A percentile compares a stretch with the other conserved stretches of the same genome.
Conservation (phyloP, 352 stramenopile species). For the Phytophthora sansomeana region DNA sequence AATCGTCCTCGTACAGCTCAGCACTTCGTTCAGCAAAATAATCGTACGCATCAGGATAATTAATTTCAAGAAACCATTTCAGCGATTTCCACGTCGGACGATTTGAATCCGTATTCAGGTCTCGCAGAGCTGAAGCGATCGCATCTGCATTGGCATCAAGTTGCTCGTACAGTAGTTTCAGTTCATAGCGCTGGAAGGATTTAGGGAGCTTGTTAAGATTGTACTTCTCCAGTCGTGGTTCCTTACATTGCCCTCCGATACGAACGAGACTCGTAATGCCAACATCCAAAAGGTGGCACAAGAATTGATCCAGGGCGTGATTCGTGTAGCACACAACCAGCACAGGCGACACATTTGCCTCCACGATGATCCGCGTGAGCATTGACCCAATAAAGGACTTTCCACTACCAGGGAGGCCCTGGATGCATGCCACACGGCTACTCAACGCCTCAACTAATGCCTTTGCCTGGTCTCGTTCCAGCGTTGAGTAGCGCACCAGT, state of each 20-base stretch:
- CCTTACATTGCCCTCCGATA: conserved; percentile 81
- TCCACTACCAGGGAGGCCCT: conserved; percentile 82
- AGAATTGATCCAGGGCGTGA: conserved; percentile 91
- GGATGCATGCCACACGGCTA: conserved; percentile 76
- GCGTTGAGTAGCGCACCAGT: conserved; percentile 39
- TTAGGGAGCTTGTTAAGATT: conserved; percentile 44
- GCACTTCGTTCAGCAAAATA: conserved; percentile 36
- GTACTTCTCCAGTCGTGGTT: conserved; percentile 45
- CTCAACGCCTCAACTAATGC: conserved; percentile 74
- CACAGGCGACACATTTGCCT: conserved; percentile 55
- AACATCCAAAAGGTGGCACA: conserved; percentile 79
- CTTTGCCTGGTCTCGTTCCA: conserved; percentile 70
- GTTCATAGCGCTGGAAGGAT: conserved; percentile 32
- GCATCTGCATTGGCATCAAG: conserved; percentile 40
- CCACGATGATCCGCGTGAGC: conserved; percentile 74
- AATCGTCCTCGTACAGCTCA: conserved; percentile 37
- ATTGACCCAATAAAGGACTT: conserved; percentile 89
- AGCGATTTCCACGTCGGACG: conserved; percentile 40
- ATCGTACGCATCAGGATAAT: conserved; percentile 39
- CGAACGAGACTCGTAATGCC: conserved; percentile 68
- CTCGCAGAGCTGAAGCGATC: conserved; percentile 18
- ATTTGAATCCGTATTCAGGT: conserved; percentile 20
- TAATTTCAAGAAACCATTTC: conserved; percentile 43
- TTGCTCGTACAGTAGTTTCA: conserved; percentile 41
- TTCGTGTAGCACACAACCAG: conserved; percentile 93